Percentiles rank a stretch among this genome's conserved stretches.
Evolutionary conservation across 495 filamentous ascomycete species (phyloP).

Genomic region (Penicillium robsamsonii): DNA sequence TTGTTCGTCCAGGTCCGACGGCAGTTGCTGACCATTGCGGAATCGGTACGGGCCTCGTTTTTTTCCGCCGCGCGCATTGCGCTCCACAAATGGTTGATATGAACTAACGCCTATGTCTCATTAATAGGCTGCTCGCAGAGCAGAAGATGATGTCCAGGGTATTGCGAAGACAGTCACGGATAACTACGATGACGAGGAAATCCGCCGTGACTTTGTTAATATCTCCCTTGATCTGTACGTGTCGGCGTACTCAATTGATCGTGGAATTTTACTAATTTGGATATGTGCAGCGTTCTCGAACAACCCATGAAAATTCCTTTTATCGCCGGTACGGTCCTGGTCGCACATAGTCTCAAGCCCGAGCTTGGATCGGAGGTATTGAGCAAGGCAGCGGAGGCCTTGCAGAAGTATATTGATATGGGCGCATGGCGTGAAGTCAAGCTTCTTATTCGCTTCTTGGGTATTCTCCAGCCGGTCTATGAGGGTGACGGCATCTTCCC

Average conservation of each 20-base stretch:
- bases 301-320: slow-evolving; percentile 98
- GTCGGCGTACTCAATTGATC: background rate
- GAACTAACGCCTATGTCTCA: background rate
- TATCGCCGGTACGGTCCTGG: slow-evolving; percentile 74
- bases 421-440: slow-evolving; percentile 91
- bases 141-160: slow-evolving; percentile 74
- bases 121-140: slow-evolving; percentile 63
- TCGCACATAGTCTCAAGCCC: slow-evolving; percentile 68
- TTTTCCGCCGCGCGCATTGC: slow-evolving; percentile 13
- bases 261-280: slow-evolving; percentile 9
- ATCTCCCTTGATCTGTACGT: slow-evolving; percentile 71
- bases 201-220: slow-evolving; percentile 66
- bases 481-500: slow-evolving; percentile 85
- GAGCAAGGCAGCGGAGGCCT: slow-evolving; percentile 50
- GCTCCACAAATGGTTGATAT: slow-evolving; percentile 11
- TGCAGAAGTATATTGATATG: slow-evolving; percentile 60
- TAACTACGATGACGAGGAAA: slow-evolving; percentile 75
- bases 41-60: slow-evolving; percentile 57
- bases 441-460: slow-evolving; percentile 82
- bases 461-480: slow-evolving; percentile 72
- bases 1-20: slow-evolving; percentile 71
- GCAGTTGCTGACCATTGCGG: slow-evolving; percentile 78
- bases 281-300: slow-evolving; percentile 58
- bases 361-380: slow-evolving; percentile 70
- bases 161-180: slow-evolving; percentile 76